Evolutionary conservation across 257 asterid species (phyloP).

Genomic region (Craterostigma plantagineum): DNA sequence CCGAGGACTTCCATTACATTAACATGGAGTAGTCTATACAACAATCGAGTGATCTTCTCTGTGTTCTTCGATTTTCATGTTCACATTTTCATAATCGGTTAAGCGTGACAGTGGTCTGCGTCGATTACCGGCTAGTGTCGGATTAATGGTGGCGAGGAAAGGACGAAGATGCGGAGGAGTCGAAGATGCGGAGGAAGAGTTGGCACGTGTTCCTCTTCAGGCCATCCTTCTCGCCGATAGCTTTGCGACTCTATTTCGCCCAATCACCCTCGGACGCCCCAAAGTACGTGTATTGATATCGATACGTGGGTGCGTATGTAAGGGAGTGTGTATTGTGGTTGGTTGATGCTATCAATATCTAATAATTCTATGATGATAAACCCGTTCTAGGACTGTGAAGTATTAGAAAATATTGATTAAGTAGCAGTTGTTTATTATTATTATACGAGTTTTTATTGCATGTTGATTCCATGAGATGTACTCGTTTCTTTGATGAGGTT

Average conservation of each 20-base stretch:
- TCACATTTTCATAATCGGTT: too few relatives aligned
- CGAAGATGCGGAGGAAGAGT: conserved; percentile 65
- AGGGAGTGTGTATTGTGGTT: background rate
- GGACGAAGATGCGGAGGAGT: conserved; percentile 34
- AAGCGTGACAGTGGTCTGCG: background rate
- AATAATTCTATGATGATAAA: background rate
- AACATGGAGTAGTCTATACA: background rate
- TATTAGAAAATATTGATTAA: too few relatives aligned
- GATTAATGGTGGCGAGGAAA: conserved; percentile 62
- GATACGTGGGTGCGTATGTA: background rate
- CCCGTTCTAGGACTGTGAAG: too few relatives aligned
- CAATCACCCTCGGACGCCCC: conserved; percentile 89
- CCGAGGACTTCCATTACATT: too few relatives aligned
- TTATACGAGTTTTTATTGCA: too few relatives aligned
- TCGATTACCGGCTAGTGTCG: conserved; percentile 3
- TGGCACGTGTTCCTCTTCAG: conserved; percentile 58
- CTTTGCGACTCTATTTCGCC: conserved; percentile 89
- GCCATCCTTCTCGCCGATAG: conserved; percentile 91
- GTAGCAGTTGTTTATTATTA: too few relatives aligned
- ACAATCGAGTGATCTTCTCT: too few relatives aligned
- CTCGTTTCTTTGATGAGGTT: too few relatives aligned
- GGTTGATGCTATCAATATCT: background rate
- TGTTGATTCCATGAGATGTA: too few relatives aligned
- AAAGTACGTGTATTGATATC: conserved; percentile 23
- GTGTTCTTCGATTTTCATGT: too few relatives aligned